phyloP scores from a whole-genome alignment of 1,284 basidiomycete species.

The Apiotrichum brassicae region DNA sequence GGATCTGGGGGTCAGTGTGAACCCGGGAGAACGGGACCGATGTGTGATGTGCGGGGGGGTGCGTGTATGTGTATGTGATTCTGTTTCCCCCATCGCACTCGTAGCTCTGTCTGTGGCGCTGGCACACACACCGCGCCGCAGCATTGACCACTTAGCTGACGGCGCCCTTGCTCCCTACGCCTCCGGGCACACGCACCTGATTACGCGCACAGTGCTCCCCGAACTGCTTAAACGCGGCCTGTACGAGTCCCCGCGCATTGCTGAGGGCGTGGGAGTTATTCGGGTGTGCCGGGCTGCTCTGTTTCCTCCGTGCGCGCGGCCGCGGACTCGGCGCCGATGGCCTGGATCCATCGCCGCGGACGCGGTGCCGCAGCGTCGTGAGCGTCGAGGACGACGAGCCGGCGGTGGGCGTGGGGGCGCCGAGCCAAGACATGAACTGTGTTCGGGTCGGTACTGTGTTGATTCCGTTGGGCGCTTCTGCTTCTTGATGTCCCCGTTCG shows the following conservation, averaged over 20 bases:
- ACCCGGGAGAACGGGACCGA: neutral
- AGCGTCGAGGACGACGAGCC: neutral
- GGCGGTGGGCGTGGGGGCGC: constrained; percentile 8
- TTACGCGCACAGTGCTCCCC: constrained; percentile 47
- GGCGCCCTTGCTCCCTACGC: neutral
- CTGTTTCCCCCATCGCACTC: too few species aligned
- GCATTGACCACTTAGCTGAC: too few species aligned
- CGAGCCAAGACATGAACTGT: constrained; percentile 20
- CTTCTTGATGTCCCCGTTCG: too few species aligned
- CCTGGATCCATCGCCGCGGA: neutral
- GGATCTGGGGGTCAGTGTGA: constrained; percentile 62
- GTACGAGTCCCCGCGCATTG: neutral
- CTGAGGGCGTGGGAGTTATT: neutral
- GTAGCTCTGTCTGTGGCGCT: too few species aligned
- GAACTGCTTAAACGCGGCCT: constrained; percentile 32
- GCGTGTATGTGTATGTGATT: too few species aligned
- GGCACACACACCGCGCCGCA: too few species aligned
- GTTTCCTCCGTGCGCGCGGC: neutral
- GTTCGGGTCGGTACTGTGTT: too few species aligned
- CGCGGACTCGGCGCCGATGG: neutral
- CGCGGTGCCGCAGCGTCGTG: constrained; percentile 9
- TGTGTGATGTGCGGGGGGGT: neutral
- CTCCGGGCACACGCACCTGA: constrained; percentile 30
- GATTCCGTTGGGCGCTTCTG: too few species aligned
- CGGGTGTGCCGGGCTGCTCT: neutral